Evolutionary conservation across 202 grass and related monocot species (phyloP), one percentile per base, ranked within the genome.

Genomic region (Carex arenaria): DNA sequence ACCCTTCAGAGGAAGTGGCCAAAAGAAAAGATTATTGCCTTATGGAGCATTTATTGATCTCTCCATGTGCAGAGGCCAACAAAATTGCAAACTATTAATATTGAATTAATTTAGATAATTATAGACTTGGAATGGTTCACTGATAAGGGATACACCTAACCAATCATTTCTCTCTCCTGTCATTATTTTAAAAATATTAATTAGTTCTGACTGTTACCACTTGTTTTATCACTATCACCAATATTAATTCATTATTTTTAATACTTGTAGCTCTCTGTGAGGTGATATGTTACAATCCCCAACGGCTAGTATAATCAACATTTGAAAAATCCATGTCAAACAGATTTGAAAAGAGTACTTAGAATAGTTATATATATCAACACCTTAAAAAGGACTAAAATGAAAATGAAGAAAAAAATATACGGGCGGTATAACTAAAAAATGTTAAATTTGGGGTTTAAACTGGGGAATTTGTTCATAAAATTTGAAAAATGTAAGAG

Each of bases 281-380:
- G 78, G 56, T 80, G 78, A 62, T 17, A 4, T 7, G 78, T 80
- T 80, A 30, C 78, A 80, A 64, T 80, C 78, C 61, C 61, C 78
- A 64, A 80, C 59, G 61, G 38, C 61, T 66, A 82, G 32, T 64
- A 64, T n/a, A 65, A 66, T 20, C 20, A 45, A 5, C 14, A 66
- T 64, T 67, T 81, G 22, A 14, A 38, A 42, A 43, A 64, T 40
- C 10, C 10, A 62, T 45, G 19, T 4, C 2, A 47, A 26, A 49
- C 0, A 6, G 4, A 80, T 7, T 36, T 2, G 45, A 23, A 18
- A 26, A 26, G 26, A 26, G 26, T 26, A 26, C 26, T 26, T 26
- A 26, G 0, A 26, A 26, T 26, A 26, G 26, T 26, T 26, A 26
- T 1, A 26, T 56, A 60, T 60, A 57, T 61, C 49, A 9, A 18